Evolutionary conservation across 192 early-diverging fungal species (phyloP).

Genomic region (Mortierella antarctica): DNA sequence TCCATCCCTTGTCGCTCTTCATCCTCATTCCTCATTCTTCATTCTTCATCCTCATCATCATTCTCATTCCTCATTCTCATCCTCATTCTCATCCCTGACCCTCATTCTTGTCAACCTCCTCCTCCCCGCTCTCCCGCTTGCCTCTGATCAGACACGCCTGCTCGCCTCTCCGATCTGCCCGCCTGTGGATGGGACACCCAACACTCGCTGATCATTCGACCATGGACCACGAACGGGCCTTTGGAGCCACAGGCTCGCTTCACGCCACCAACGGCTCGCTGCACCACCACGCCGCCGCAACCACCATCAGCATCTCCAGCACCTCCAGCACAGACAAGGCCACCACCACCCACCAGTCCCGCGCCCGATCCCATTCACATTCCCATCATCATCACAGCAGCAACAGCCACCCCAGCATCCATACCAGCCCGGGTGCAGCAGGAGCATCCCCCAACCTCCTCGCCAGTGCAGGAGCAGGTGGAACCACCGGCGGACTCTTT

Average conservation of each 20-base stretch:
- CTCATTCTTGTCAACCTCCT: no score
- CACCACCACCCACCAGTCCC: slow-evolving; percentile 5
- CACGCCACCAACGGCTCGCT: no score
- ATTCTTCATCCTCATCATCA: neutral
- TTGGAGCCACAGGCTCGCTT: no score
- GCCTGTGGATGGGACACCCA: no score
- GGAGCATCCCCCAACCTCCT: neutral
- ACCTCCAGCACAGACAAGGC: neutral
- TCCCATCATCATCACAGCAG: slow-evolving; percentile 5
- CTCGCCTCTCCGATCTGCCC: no score
- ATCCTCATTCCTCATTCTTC: neutral
- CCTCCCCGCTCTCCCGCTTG: no score
- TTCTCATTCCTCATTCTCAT: neutral
- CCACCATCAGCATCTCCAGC: neutral
- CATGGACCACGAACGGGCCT: no score
- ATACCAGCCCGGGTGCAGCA: neutral
- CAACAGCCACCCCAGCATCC: neutral
- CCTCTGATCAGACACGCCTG: no score
- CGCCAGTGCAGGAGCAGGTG: neutral
- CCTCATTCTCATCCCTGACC: neutral
- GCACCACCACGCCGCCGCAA: neutral
- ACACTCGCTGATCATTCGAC: no score
- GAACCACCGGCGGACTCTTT: neutral
- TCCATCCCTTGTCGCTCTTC: no score
- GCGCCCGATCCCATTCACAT: slow-evolving; percentile 34